Evolutionary conservation across 352 stramenopile species (phyloP), one percentile per base, ranked within the genome.

Genomic region (Globisporangium polare): DNA sequence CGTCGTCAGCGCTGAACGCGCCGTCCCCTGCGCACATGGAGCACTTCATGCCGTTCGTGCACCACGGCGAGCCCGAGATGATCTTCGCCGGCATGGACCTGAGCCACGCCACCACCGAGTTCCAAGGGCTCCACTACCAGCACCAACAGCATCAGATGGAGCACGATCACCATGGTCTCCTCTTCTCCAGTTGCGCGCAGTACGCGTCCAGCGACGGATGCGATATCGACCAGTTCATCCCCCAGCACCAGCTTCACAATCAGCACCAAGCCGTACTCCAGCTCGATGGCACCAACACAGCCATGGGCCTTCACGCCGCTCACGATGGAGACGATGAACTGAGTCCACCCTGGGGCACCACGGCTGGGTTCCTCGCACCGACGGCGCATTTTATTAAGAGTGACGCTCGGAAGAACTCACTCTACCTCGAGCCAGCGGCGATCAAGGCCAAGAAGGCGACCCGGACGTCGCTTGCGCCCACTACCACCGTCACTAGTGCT

Each of bases 21-120:
- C 46, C 62, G 18, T 76, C 71, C 45, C 66, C 73, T 2, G 71
- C 69, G 64, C 73, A 78, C 56, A 74, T 84, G 73, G 73, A 78
- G 53, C 65, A n/a, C 31, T 73, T 84, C 58, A 24, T 64, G 66
- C 64, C 71, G 15, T 82, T 73, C 29, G 47, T 80, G 22, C 53
- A 62, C 13, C 68, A 59, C 24, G 46, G 72, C 26, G 75, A 80
- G 54, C 61, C 71, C 7, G 62, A 79, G 54, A 52, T 81, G 35
- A 62, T 80, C n/a, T 80, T 80, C 42, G 68, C 75, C 17, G 73
- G 71, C 35, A 72, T 78, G 52, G 73, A 66, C 2, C 39, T 58
- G 46, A 33, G 45, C 15, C 27, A 33, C 35, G 27, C 15, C 17
- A n/a, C 39, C 17, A n/a, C 53, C 17, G 47, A 55, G 18, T 42